Base-by-base conservation (phyloP, 2,329 filamentous ascomycete genomes). In the Cadophora gregata region DNA sequence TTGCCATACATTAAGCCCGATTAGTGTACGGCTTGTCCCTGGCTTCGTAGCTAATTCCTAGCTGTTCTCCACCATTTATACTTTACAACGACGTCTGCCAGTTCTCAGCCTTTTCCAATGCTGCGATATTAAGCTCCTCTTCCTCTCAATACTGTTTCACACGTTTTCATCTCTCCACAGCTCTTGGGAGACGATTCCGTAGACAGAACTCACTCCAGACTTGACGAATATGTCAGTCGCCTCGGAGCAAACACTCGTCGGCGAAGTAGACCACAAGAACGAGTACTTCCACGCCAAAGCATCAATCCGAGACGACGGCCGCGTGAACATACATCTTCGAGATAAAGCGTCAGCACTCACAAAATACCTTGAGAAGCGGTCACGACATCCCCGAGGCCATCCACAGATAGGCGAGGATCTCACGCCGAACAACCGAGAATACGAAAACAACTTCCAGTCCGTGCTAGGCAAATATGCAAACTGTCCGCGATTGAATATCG, bases 401-500 rank as follows among this genome's bases (percentile, higher is more conserved):
- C 19, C 42, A 0, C 62, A 55, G 6, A 50, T 68, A 12, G 71
- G 71, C 6, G 61, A 69, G 42, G 64, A 71, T 33, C 59, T 72
- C 1, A 72, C 72, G 1, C 19, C 38, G 14, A 71, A 72, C 19
- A 72, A 72, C 58, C 51, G 63, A 42, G 66, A 68, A 48, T 70
- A 68, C 27, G 65, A 68, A n/a, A 51, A 53, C 8, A 55, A 66
- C 5, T 66, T 68, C 21, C 59, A 69, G 50, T 10, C 53, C 2
- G 58, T 72, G 1, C 48, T 73, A 6, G 67, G 66, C 6, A 66
- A 63, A 29, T 74, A 60, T 33, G 47, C 63, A 21, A 67, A 67
- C 8, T 64, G 65, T 8, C 73, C 73, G 4, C 63, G 59, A 14
- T 60, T 95, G 51, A 94, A 93, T 75, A 90, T 96, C 62, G 91